A percentile compares a stretch with the other conserved stretches of the same genome.
Evolutionary conservation across 2,329 filamentous ascomycete species (phyloP).

Genomic region (Alternaria infectoria): DNA sequence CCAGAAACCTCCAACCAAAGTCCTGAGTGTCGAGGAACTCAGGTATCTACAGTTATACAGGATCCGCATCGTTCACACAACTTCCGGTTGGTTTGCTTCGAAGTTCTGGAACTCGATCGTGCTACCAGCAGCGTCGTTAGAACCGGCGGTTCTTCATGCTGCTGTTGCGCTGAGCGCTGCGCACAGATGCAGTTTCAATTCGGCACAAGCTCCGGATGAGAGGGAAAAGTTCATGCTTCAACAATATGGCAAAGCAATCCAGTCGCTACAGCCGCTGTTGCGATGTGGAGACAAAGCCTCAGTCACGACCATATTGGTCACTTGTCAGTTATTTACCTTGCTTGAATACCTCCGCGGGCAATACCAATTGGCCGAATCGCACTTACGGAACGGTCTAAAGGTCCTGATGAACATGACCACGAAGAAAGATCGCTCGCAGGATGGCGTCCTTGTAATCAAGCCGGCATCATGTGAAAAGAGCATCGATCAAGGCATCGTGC

Average conservation of each 20-base stretch:
- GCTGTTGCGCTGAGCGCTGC: conserved; percentile 50
- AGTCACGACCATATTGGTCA: conserved; percentile 48
- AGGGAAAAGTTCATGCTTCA: conserved; percentile 44
- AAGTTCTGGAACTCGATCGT: conserved; percentile 51
- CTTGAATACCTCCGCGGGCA: conserved; percentile 52
- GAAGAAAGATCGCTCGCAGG: neutral
- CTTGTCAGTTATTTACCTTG: conserved; percentile 51
- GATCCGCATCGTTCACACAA: neutral
- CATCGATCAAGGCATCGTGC: conserved; percentile 54
- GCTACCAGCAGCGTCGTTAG: conserved; percentile 47
- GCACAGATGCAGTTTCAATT: conserved; percentile 26
- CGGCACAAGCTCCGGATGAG: conserved; percentile 11
- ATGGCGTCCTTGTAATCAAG: neutral
- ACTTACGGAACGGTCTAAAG: conserved; percentile 52
- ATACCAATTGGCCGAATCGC: conserved; percentile 45
- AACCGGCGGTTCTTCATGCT: conserved; percentile 53
- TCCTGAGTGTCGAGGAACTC: neutral
- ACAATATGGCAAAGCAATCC: conserved; percentile 52
- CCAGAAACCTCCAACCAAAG: neutral
- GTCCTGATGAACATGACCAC: conserved; percentile 41
- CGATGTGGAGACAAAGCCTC: conserved; percentile 28
- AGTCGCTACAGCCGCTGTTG: conserved; percentile 35
- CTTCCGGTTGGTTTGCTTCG: conserved; percentile 10
- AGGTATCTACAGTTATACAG: conserved; percentile 8
- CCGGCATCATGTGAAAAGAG: conserved; percentile 22